Percentiles rank a stretch among this genome's conserved stretches.
These are phyloP conservation scores for Gracilariopsis chorda DNA, from an alignment of 23 red algal species.

Conservation along the genomic window DNA sequence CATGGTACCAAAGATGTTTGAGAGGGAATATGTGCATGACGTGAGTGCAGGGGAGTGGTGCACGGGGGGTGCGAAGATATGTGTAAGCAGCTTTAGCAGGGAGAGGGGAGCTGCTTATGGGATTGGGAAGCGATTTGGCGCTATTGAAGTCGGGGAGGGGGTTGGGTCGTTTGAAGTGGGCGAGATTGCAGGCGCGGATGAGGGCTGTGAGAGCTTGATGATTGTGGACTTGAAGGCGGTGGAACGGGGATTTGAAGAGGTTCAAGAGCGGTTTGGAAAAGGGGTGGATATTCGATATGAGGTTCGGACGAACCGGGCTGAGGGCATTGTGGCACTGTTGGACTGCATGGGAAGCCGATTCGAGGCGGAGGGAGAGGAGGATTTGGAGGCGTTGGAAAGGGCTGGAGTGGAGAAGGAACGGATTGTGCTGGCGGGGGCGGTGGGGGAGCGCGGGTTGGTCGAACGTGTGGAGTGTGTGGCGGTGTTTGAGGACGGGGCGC, in stretches of 20 bases:
- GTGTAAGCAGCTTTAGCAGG: background rate
- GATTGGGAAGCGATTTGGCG: background rate
- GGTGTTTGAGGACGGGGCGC: background rate
- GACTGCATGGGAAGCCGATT: background rate
- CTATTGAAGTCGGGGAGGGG: background rate
- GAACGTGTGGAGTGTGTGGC: background rate
- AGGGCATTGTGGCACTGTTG: background rate
- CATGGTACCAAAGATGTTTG: background rate
- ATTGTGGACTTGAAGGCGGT: constrained; percentile 7
- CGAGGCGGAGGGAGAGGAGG: background rate
- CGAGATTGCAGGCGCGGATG: background rate
- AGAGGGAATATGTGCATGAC: too few species aligned
- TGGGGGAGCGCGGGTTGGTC: background rate
- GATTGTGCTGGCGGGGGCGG: constrained; percentile 22
- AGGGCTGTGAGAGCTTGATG: background rate
- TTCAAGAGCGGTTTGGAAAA: background rate
- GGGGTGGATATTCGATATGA: background rate
- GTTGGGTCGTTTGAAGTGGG: background rate
- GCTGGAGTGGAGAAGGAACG: background rate
- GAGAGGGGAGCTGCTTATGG: background rate
- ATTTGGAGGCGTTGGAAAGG: constrained; percentile 12
- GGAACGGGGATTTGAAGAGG: background rate
- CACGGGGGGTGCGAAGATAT: background rate
- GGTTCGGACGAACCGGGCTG: background rate
- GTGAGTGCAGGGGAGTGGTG: background rate